Evolutionary conservation across 2,329 filamentous ascomycete species (phyloP), one percentile per base, ranked within the genome.

Genomic region (Colletotrichum sublineola): DNA sequence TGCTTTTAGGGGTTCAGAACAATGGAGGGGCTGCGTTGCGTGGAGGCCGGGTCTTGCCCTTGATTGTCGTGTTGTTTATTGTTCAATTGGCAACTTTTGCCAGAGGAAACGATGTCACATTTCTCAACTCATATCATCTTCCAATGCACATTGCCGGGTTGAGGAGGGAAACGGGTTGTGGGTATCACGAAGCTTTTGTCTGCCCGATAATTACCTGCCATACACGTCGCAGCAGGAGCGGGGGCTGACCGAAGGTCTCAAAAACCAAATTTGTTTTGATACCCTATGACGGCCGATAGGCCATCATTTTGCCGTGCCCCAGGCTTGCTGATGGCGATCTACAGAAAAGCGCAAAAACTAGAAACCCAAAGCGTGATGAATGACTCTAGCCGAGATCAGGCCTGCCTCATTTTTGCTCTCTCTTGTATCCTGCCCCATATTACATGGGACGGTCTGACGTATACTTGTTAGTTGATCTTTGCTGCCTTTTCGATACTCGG

Each of bases 281-380:
- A 24, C 20, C 53, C 40, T 63, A 68, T 71, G 65, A 68, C 68
- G 65, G 20, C 36, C 52, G 44, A n/a, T 20, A 6, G 53, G 38
- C 53, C 15, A 15, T 56, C 53, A 5, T 38, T n/a, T 24, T 11
- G 33, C 53, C 20, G 53, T 53, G 24, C 50, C 38, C 69, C 65
- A 58, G 46, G 53, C 60, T 68, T 60, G 60, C 53, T 48, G 52
- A 72, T 72, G 44, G 60, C 31, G 69, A 72, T 72, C 69, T 72
- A 58, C 69, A 69, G 52, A 52, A 12, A 36, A 67, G 48, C 56
- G 52, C 24, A 55, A 55, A 70, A 33, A 31, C 20, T 46, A 24
- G 44, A n/a, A 56, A 56, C 64, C 46, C 46, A 63, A 11, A 33
- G n/a, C 38, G 11, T 5, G 29, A 29, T 18, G n/a, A 55, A 67